Conservation (phyloP, 2,329 filamentous ascomycete genomes). For the Phialocephala subalpina region DNA sequence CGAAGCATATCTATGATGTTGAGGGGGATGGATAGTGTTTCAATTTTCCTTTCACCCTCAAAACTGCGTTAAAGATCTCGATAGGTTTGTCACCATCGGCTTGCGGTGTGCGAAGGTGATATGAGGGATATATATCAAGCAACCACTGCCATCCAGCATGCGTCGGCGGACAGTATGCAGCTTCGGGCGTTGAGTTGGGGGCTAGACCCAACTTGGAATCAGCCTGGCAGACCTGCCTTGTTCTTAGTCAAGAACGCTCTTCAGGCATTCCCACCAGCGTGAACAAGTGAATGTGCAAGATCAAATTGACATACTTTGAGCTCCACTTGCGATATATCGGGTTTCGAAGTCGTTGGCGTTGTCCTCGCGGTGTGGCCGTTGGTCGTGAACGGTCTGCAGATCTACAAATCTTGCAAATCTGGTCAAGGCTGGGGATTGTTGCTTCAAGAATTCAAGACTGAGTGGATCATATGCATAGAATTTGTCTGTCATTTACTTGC, state of each 20-base stretch:
- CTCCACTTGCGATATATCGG: conserved; percentile 8
- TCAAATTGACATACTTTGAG: neutral
- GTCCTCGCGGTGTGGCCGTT: conserved; percentile 19
- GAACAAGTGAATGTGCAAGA: neutral
- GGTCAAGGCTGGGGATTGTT: conserved; percentile 14
- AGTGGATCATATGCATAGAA: conserved; percentile 17
- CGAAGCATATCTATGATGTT: neutral
- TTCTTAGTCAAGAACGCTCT: too few species aligned
- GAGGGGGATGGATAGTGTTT: neutral
- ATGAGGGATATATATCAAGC: too few species aligned
- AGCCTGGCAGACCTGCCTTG: too few species aligned
- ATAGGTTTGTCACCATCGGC: too few species aligned
- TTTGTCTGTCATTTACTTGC: conserved; percentile 18
- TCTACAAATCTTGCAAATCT: conserved; percentile 22
- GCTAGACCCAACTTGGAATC: too few species aligned
- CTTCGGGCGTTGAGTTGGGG: too few species aligned
- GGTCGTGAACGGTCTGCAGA: conserved; percentile 16
- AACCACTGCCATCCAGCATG: too few species aligned
- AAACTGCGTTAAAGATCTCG: too few species aligned
- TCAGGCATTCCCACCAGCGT: too few species aligned
- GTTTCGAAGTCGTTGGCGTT: conserved; percentile 20
- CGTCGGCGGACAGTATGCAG: too few species aligned
- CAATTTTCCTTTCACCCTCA: neutral
- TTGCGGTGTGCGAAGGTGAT: too few species aligned
- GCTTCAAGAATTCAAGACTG: conserved; percentile 11